A percentile compares a stretch with the other conserved stretches of the same genome.
Evolutionary conservation across 352 stramenopile genomes (phyloP).

Genomic region (Saprolegnia diclina): DNA sequence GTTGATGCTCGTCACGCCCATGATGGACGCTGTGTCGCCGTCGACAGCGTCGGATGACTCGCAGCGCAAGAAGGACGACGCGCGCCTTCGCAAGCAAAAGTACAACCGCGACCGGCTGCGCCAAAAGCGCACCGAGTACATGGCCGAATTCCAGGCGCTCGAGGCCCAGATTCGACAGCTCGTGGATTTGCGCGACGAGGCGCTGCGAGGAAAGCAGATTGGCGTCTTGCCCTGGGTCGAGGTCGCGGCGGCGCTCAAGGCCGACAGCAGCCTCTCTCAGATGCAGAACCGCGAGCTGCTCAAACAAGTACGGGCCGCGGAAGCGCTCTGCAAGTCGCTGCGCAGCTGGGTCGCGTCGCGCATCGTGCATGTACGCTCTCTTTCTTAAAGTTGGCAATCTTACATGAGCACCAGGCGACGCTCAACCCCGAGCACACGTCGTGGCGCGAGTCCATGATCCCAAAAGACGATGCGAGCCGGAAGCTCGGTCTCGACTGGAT

Average conservation of each 20-base stretch:
- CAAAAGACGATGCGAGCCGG: neutral
- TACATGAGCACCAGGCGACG: neutral
- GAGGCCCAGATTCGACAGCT: neutral
- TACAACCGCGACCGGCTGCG: conserved; percentile 23
- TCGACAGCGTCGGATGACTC: neutral
- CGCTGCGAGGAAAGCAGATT: neutral
- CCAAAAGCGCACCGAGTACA: conserved; percentile 12
- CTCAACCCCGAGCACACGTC: conserved; percentile 16
- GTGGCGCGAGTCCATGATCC: neutral
- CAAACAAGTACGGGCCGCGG: conserved; percentile 3
- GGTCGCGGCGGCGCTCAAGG: conserved; percentile 9
- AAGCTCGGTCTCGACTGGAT: conserved; percentile 23
- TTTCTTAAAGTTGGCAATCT: neutral
- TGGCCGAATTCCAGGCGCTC: conserved; percentile 6
- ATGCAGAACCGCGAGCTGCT: neutral
- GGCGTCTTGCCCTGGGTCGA: conserved; percentile 4
- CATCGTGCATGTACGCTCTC: neutral
- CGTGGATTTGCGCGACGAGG: neutral
- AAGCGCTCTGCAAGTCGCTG: neutral
- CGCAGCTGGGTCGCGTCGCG: neutral
- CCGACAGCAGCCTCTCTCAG: neutral
- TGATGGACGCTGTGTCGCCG: neutral
- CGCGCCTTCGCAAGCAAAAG: conserved; percentile 16
- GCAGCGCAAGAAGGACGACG: neutral
- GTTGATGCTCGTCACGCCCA: neutral